Percentiles rank a stretch among this genome's conserved stretches.
Conservation (phyloP, 2,329 filamentous ascomycete genomes). For the Ceratocystis lukuohia region DNA sequence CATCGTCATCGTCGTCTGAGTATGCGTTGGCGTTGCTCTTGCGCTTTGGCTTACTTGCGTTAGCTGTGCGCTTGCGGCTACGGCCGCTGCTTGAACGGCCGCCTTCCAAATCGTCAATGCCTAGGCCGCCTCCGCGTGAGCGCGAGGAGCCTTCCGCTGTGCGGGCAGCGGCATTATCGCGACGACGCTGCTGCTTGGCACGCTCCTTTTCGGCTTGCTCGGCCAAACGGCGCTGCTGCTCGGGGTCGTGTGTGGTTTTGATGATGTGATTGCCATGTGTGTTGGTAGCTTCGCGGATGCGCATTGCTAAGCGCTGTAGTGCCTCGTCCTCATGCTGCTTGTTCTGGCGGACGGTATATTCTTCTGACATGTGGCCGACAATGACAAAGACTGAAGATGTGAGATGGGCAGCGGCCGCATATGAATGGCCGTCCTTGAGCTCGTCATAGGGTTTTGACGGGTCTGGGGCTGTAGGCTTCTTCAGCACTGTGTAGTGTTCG, state of each 20-base stretch:
- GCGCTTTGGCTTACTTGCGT: conserved; percentile 38
- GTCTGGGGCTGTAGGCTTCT: conserved; percentile 54
- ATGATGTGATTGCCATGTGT: conserved; percentile 51
- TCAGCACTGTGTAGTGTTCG: conserved; percentile 61
- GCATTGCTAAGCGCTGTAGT: conserved; percentile 51
- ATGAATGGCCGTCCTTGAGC: conserved; percentile 60
- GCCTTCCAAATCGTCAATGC: conserved; percentile 53
- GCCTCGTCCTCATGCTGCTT: conserved; percentile 58
- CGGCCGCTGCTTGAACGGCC: conserved; percentile 39
- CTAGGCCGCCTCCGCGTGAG: conserved; percentile 44
- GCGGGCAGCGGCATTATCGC: conserved; percentile 53
- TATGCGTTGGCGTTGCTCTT: conserved; percentile 29
- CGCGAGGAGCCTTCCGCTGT: conserved; percentile 42
- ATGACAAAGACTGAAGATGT: conserved; percentile 55
- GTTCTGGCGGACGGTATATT: conserved; percentile 55
- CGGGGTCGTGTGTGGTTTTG: conserved; percentile 58
- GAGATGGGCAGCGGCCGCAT: conserved; percentile 58
- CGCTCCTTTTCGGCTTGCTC: conserved; percentile 64
- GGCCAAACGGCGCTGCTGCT: conserved; percentile 59
- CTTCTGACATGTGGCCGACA: conserved; percentile 62
- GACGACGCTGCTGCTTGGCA: conserved; percentile 49
- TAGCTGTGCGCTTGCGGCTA: conserved; percentile 41
- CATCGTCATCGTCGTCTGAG: conserved; percentile 59
- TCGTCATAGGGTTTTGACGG: conserved; percentile 48
- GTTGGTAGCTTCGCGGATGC: conserved; percentile 49